phyloP scores from a whole-genome alignment of 805 yeast species.

The Debaryomyces castellii region DNA sequence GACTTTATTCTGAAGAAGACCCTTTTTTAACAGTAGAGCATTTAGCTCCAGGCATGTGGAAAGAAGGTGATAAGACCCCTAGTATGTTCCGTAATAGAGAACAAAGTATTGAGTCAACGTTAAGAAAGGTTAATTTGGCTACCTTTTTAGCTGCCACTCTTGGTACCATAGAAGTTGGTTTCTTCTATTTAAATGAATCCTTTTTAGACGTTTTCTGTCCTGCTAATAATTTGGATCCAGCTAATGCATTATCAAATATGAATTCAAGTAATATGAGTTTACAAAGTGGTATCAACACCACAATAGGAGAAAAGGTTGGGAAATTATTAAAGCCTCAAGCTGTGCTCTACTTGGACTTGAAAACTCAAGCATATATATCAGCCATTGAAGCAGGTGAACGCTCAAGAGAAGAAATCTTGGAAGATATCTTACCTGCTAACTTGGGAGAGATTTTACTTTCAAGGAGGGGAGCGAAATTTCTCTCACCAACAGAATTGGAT shows the following conservation, averaged over 20 bases:
- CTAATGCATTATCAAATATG: constrained; percentile 40
- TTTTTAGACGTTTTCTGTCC: constrained; percentile 90
- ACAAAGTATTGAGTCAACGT: constrained; percentile 58
- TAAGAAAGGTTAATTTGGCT: constrained; percentile 83
- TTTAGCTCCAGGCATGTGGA: constrained; percentile 71
- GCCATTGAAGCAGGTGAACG: constrained; percentile 70
- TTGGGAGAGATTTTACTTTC: constrained; percentile 47
- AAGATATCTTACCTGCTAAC: constrained; percentile 71
- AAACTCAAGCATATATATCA: constrained; percentile 93
- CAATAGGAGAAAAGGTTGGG: constrained; percentile 45
- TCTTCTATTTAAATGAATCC: constrained; percentile 78
- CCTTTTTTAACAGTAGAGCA: constrained; percentile 71
- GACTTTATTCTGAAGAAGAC: constrained; percentile 65
- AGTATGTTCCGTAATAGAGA: constrained; percentile 58
- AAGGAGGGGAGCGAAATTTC: constrained; percentile 32
- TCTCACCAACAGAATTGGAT: constrained; percentile 78
- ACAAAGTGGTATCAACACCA: constrained; percentile 32
- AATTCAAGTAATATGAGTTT: constrained; percentile 26
- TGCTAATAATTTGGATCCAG: constrained; percentile 53
- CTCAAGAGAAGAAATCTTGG: constrained; percentile 63
- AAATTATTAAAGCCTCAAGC: constrained; percentile 80
- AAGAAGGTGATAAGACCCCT: constrained; percentile 60
- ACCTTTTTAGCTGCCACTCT: constrained; percentile 85
- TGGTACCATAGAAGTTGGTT: constrained; percentile 84
- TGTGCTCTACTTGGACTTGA: constrained; percentile 75